Conservation (phyloP, 768 basidiomycete genomes). For the Boletus subcaerulescens region DNA sequence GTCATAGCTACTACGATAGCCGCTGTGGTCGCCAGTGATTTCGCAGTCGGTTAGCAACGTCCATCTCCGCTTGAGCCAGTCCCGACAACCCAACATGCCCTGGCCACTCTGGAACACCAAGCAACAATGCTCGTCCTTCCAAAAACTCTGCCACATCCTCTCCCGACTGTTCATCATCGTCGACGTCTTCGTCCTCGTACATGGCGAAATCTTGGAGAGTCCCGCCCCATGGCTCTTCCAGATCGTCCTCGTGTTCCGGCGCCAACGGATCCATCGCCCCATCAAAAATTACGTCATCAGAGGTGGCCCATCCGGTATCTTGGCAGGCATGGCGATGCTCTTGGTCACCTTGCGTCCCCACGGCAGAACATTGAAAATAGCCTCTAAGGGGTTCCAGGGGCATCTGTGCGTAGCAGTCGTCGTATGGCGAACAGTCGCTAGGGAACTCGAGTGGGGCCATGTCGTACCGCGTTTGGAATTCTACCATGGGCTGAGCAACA, state of each 20-base stretch:
- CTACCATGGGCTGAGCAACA: not conserved
- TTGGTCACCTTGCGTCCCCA: too few relatives aligned
- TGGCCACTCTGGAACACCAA: slow-evolving; percentile 32
- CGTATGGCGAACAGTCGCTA: slow-evolving; percentile 10
- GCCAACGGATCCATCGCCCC: not conserved
- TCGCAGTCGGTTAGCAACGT: slow-evolving; percentile 55
- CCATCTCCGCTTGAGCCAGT: slow-evolving; percentile 51
- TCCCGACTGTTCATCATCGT: not conserved
- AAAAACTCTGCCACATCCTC: slow-evolving; percentile 32
- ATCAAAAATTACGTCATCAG: slow-evolving; percentile 1
- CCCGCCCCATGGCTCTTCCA: not conserved
- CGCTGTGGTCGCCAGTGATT: slow-evolving; percentile 68
- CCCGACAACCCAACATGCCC: slow-evolving; percentile 18
- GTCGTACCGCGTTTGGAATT: slow-evolving; percentile 11
- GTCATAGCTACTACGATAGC: slow-evolving; percentile 30
- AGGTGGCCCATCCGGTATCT: too few relatives aligned
- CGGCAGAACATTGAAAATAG: not conserved
- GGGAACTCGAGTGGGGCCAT: slow-evolving; percentile 7
- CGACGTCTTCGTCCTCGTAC: not conserved
- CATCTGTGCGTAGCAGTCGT: not conserved
- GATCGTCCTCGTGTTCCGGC: not conserved
- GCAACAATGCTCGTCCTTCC: slow-evolving; percentile 53
- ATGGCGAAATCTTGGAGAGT: too few relatives aligned
- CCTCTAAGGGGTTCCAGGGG: not conserved
- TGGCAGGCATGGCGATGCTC: too few relatives aligned